Evolutionary conservation across 176 grass and related monocot genomes (phyloP).

Genomic region (Secale cereale): DNA sequence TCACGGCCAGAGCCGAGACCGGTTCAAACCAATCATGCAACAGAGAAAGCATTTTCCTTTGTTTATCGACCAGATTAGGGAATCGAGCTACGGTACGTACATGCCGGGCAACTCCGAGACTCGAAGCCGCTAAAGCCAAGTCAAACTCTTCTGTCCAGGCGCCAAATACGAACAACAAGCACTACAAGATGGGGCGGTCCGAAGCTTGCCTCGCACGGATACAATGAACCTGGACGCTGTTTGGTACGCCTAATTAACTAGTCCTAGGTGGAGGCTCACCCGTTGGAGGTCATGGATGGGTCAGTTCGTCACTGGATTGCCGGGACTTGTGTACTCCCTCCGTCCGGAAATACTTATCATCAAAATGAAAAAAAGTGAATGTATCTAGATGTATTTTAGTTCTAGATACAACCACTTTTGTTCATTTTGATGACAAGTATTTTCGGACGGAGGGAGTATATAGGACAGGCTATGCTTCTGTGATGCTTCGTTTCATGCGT

Average conservation of each 20-base stretch:
- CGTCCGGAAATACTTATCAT: too few relatives aligned
- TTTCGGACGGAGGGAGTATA: too few relatives aligned
- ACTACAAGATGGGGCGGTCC: not conserved
- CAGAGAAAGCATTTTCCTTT: not conserved
- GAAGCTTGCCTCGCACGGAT: slow-evolving; percentile 28
- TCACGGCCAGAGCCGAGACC: not conserved
- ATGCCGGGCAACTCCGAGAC: slow-evolving; percentile 11
- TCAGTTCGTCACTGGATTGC: not conserved
- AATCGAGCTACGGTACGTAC: not conserved
- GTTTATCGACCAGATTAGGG: not conserved
- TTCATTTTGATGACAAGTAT: too few relatives aligned
- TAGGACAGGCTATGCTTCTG: not conserved
- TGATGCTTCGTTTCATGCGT: not conserved
- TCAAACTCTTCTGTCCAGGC: slow-evolving; percentile 3
- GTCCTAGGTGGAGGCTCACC: not conserved
- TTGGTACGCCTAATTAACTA: not conserved
- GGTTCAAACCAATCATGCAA: not conserved
- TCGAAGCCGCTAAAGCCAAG: slow-evolving; percentile 11
- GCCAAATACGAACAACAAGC: not conserved
- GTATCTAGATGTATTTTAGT: too few relatives aligned
- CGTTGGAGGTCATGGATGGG: not conserved
- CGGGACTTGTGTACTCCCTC: not conserved
- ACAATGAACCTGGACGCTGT: slow-evolving; percentile 34
- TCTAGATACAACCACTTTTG: too few relatives aligned
- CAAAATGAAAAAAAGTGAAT: too few relatives aligned